Evolutionary conservation across 371 early-diverging fungal genomes (phyloP), one percentile per base, ranked within the genome.

Genomic region (Haplosporangium sp.): DNA sequence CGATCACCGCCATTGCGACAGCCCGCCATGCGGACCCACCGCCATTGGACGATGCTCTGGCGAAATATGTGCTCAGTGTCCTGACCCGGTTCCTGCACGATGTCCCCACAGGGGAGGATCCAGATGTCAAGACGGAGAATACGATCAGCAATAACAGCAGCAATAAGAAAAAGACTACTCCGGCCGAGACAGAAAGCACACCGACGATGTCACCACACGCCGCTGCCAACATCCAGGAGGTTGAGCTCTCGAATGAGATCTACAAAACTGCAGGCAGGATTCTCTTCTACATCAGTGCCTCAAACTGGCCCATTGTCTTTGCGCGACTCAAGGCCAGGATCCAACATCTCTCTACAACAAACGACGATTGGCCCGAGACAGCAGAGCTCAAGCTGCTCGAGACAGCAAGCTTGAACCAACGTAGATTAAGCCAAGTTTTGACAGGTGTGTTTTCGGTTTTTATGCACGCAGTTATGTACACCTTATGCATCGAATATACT

Each of bases 261-360:
- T 89, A 88, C 67, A 88, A 88, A 55, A 86, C 90, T 8, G 94
- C 93, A 1, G 92, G 93, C 55, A 81, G 91, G 21, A 88, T 95
- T 37, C 80, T 95, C 6, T 91, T 92, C 62, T 94, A 91, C 75
- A 81, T 94, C 41, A 91, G 92, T 59, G 93, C 93, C 11, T 89
- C 91, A 37, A 95, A 95, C 80, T 95, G 96, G 96, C 69, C 76
- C 42, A 84, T 90, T 12, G 87, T 95, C 20, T 93, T 91, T 71
- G 73, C 84, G 5, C 88, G 90, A 57, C 88, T 94, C 48, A 91
- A 88, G 62, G 81, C 83, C 18, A 81, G 88, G 6, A 86, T 91
- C 45, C 67, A 83, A 3, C 85, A 86, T 51, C 80, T 90, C 13
- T 85, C 91, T 4, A 84, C 84, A 14, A 87, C 89, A 10, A 82